Percentiles rank a stretch among this genome's conserved stretches.
Conservation (phyloP, 129 eudicot genomes). For the Scalesia atractyloides region DNA sequence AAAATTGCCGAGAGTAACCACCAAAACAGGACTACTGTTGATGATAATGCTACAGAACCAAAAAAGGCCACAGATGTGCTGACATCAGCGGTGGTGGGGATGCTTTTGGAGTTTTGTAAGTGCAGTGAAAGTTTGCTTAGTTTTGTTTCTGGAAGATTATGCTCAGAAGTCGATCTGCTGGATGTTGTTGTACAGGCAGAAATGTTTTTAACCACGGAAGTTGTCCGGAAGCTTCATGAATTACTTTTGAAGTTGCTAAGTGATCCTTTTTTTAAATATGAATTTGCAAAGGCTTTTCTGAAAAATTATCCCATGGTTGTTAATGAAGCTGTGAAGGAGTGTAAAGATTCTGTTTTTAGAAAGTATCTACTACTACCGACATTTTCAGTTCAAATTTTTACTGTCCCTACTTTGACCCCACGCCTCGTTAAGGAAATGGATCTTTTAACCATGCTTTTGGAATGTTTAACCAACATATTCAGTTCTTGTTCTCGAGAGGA, state of each 20-base stretch:
- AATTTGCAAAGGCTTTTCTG: conserved; percentile 87
- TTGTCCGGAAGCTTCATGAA: conserved; percentile 78
- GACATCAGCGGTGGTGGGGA: conserved; percentile 73
- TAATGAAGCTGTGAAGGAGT: conserved; percentile 51
- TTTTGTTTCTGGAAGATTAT: conserved; percentile 79
- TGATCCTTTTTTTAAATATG: conserved; percentile 84
- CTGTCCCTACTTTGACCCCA: conserved; percentile 91
- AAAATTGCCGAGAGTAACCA: conserved; percentile 33
- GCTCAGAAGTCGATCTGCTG: conserved; percentile 52
- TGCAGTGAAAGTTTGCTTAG: conserved; percentile 88
- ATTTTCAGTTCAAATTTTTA: conserved; percentile 89
- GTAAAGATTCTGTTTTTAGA: conserved; percentile 52
- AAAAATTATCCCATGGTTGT: conserved; percentile 73
- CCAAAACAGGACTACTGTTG: conserved; percentile 36
- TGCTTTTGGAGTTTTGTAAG: conserved; percentile 83
- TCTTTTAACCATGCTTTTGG: conserved; percentile 70
- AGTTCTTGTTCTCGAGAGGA: conserved; percentile 71
- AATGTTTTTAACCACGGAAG: conserved; percentile 56
- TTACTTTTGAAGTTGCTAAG: conserved; percentile 81
- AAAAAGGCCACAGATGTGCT: conserved; percentile 57
- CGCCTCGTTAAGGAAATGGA: conserved; percentile 92
- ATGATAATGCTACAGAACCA: conserved; percentile 35
- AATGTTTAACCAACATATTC: conserved; percentile 72
- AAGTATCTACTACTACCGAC: conserved; percentile 77
- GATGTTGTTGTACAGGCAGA: conserved; percentile 78